Evolutionary conservation across 2,329 filamentous ascomycete species (phyloP).

Genomic region (Colletotrichum sp.): DNA sequence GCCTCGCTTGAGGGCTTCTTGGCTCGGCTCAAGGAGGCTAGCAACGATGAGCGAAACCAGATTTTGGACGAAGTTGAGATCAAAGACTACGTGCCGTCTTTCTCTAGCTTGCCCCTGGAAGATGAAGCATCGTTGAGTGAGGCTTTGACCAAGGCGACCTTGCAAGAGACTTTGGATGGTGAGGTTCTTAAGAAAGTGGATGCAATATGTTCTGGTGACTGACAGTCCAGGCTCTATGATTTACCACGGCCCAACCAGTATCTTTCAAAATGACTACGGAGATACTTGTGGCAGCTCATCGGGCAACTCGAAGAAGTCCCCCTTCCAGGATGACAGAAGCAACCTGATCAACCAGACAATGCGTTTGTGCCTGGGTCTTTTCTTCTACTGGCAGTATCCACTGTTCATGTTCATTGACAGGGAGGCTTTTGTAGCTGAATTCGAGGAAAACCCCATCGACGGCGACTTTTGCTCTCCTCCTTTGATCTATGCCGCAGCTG

Average conservation of each 20-base stretch:
- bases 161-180: conserved; percentile 14
- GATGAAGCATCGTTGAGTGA: conserved; percentile 3
- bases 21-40: conserved; percentile 36
- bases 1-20: conserved; percentile 27
- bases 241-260: conserved; percentile 28
- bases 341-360: not conserved
- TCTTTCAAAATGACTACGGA: conserved; percentile 23
- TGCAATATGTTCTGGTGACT: not conserved
- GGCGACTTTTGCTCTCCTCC: conserved; percentile 31
- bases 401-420: conserved; percentile 36
- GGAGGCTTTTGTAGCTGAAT: conserved; percentile 27
- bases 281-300: not conserved
- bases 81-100: conserved; percentile 27
- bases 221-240: conserved; percentile 13
- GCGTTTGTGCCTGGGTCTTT: conserved; percentile 22
- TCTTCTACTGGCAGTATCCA: conserved; percentile 34
- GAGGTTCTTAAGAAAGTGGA: not conserved
- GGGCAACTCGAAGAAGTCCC: not conserved
- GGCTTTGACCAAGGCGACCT: conserved; percentile 6
- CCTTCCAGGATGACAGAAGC: not conserved
- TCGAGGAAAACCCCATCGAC: not conserved
- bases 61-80: conserved; percentile 35
- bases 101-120: not conserved
- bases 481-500: conserved; percentile 25
- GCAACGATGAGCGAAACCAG: conserved; percentile 29